Evolutionary conservation across 2,329 filamentous ascomycete genomes (phyloP).

Genomic region (Sclerotinia nivalis): DNA sequence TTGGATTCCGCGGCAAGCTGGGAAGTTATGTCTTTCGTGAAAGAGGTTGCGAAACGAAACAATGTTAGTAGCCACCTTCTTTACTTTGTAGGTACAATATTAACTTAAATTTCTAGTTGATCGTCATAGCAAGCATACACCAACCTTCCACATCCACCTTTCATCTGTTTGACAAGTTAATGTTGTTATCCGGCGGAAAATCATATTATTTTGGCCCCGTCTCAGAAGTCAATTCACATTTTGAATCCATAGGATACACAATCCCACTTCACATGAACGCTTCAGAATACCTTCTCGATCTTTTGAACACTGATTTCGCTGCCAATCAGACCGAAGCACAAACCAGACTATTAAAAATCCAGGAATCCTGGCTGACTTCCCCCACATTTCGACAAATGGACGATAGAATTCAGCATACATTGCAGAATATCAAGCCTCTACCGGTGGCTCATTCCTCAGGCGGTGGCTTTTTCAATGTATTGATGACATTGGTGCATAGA

Average conservation of each 20-base stretch:
- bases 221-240: constrained; percentile 60
- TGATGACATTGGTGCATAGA: constrained; percentile 70
- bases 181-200: constrained; percentile 69
- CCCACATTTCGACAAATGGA: constrained; percentile 42
- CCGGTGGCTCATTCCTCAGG: constrained; percentile 35
- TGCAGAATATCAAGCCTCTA: constrained; percentile 27
- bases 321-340: constrained; percentile 49
- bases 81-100: constrained; percentile 39
- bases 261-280: constrained; percentile 74
- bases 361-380: constrained; percentile 57
- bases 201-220: constrained; percentile 74
- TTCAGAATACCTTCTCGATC: constrained; percentile 76
- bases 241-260: constrained; percentile 57
- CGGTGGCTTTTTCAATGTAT: constrained; percentile 46
- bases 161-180: constrained; percentile 75
- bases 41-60: constrained; percentile 33
- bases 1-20: constrained; percentile 64
- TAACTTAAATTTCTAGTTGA: constrained; percentile 56
- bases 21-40: constrained; percentile 71
- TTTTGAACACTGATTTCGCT: constrained; percentile 76
- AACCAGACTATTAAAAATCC: constrained; percentile 54
- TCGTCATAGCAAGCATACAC: constrained; percentile 81
- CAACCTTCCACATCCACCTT: constrained; percentile 82
- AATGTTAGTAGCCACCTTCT: constrained; percentile 56
- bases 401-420: constrained; percentile 35